Evolutionary conservation across 352 stramenopile genomes (phyloP).

Genomic region (Globisporangium paroecandrum): DNA sequence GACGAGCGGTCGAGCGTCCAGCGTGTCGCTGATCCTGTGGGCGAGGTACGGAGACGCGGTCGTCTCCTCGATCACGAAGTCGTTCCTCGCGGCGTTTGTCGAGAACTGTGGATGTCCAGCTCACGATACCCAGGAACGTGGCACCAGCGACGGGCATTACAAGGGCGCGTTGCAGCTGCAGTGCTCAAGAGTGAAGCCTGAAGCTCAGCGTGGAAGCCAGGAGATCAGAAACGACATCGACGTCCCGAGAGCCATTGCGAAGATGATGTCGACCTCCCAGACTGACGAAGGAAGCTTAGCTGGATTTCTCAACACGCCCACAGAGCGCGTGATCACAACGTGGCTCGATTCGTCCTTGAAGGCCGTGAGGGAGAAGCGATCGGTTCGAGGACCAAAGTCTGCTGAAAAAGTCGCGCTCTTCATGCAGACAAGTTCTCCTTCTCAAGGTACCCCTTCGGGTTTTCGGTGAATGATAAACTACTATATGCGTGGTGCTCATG

Average conservation of each 20-base stretch:
- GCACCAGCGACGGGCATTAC: neutral
- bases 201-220: neutral
- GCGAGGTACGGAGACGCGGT: neutral
- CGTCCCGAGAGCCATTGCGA: neutral
- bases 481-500: neutral
- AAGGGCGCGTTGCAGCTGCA: neutral
- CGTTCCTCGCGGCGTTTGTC: neutral
- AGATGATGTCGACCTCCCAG: neutral
- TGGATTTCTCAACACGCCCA: neutral
- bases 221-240: no score
- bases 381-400: neutral
- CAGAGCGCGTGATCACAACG: neutral
- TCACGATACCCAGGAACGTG: neutral
- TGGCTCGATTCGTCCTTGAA: neutral
- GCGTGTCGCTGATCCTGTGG: constrained; percentile 1
- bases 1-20: neutral
- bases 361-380: neutral
- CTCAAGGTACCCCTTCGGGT: neutral
- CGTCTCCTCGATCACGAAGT: neutral
- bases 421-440: neutral
- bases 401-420: neutral
- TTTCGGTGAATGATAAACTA: neutral
- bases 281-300: neutral
- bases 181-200: neutral
- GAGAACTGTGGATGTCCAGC: neutral